phyloP scores from a whole-genome alignment of 176 grass and related monocot species.

The Aegilops speltoides region DNA sequence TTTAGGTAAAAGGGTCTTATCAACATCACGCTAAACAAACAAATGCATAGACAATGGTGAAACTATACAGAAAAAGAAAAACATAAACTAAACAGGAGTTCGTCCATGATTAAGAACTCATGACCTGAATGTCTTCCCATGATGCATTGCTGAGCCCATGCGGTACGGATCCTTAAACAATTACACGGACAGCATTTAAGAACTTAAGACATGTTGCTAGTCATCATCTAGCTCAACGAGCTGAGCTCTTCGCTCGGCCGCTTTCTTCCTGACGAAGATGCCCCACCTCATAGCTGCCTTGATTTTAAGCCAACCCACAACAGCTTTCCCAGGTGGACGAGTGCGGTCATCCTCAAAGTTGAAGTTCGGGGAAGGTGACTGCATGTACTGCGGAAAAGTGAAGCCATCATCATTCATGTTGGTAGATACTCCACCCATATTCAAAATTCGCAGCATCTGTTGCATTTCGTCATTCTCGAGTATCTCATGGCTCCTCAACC shows the following conservation, averaged over 20 bases:
- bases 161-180: conserved; percentile 3
- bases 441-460: conserved; percentile 76
- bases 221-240: conserved; percentile 94
- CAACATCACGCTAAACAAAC: conserved; percentile 41
- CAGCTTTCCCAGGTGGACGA: conserved; percentile 66
- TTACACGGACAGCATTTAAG: not conserved
- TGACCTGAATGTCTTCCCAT: conserved; percentile 26
- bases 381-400: conserved; percentile 53
- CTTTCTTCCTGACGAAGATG: conserved; percentile 96
- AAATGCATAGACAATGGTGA: conserved; percentile 17
- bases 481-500: conserved; percentile 89
- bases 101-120: conserved; percentile 19
- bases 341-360: conserved; percentile 54
- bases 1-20: conserved; percentile 25
- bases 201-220: conserved; percentile 28
- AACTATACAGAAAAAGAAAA: conserved; percentile 39
- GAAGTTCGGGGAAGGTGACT: conserved; percentile 40
- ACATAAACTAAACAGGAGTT: not conserved
- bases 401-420: conserved; percentile 59
- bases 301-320: conserved; percentile 97
- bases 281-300: conserved; percentile 99
- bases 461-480: conserved; percentile 99
- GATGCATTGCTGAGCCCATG: not conserved
- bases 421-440: conserved; percentile 60
- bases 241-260: conserved; percentile 95